These are phyloP conservation scores for Onygenales sp. DNA, from an alignment of 2,329 filamentous ascomycete species.

Conservation along the genomic window DNA sequence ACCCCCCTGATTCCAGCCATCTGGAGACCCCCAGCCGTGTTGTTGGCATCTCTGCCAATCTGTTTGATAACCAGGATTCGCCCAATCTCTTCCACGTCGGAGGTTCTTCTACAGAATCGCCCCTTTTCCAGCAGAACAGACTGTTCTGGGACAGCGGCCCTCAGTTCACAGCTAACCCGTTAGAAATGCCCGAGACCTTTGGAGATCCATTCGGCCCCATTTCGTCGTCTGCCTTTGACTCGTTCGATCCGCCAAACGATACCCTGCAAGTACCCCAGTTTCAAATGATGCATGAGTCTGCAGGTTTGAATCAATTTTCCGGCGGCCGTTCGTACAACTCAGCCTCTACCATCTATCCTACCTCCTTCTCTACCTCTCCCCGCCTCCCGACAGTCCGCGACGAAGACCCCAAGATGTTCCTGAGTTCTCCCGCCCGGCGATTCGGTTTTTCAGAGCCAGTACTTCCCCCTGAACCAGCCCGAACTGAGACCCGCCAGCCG, in stretches of 20 bases:
- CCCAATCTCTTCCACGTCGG: slow-evolving; percentile 47
- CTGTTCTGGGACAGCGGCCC: slow-evolving; percentile 41
- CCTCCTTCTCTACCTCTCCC: slow-evolving; percentile 37
- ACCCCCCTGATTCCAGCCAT: slow-evolving; percentile 16
- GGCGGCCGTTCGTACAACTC: slow-evolving; percentile 19
- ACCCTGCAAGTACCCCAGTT: slow-evolving; percentile 21
- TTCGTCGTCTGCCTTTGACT: slow-evolving; percentile 12
- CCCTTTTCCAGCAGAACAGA: slow-evolving; percentile 45
- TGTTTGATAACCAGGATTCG: slow-evolving; percentile 49
- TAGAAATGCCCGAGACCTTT: slow-evolving; percentile 12
- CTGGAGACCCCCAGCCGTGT: slow-evolving; percentile 38
- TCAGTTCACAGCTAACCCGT: slow-evolving; percentile 13
- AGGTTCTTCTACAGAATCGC: slow-evolving; percentile 46
- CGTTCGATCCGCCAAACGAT: slow-evolving; percentile 4
- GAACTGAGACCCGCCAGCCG: slow-evolving; percentile 28
- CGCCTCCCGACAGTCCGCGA: slow-evolving; percentile 24
- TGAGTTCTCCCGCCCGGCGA: slow-evolving; percentile 39
- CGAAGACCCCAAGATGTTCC: slow-evolving; percentile 38
- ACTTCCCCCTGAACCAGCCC: slow-evolving; percentile 16
- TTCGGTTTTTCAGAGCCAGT: slow-evolving; percentile 33
- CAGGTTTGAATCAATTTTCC: slow-evolving; percentile 25
- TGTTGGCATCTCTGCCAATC: slow-evolving; percentile 35
- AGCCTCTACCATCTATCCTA: slow-evolving; percentile 28
- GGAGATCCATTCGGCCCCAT: slow-evolving; percentile 17
- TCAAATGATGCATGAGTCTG: slow-evolving; percentile 24